These are phyloP conservation scores for Erucastrum elatum DNA, from an alignment of 345 rosid species.

Conservation along the genomic window DNA sequence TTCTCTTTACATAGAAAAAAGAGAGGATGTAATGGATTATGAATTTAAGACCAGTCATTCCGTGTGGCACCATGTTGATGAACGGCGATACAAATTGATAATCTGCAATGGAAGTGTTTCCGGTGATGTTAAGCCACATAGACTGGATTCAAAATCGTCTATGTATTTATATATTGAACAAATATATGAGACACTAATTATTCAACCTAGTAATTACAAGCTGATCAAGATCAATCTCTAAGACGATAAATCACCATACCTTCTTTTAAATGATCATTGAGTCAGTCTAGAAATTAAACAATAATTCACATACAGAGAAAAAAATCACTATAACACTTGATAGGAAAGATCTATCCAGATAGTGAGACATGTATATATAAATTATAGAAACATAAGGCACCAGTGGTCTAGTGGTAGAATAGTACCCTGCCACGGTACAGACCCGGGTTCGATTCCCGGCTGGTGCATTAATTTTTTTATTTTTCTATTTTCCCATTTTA, in stretches of 20 bases:
- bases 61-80: background rate
- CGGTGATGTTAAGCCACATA: background rate
- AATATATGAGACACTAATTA: background rate
- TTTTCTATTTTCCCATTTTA: no score
- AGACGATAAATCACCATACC: no score
- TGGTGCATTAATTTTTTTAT: slow-evolving; percentile 44
- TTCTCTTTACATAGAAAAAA: no score
- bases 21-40: background rate
- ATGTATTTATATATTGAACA: background rate
- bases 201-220: no score
- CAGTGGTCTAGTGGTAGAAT: slow-evolving; percentile 58
- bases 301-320: no score
- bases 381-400: background rate
- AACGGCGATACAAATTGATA: background rate
- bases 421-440: slow-evolving; percentile 81
- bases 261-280: no score
- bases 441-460: slow-evolving; percentile 86
- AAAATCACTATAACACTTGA: no score
- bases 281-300: no score
- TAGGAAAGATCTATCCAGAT: background rate
- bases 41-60: background rate
- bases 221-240: no score
- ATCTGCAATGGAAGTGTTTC: no score
- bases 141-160: background rate
- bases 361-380: background rate